Evolutionary conservation across 2,329 filamentous ascomycete species (phyloP).

Genomic region (Tolypocladium endophyticum): DNA sequence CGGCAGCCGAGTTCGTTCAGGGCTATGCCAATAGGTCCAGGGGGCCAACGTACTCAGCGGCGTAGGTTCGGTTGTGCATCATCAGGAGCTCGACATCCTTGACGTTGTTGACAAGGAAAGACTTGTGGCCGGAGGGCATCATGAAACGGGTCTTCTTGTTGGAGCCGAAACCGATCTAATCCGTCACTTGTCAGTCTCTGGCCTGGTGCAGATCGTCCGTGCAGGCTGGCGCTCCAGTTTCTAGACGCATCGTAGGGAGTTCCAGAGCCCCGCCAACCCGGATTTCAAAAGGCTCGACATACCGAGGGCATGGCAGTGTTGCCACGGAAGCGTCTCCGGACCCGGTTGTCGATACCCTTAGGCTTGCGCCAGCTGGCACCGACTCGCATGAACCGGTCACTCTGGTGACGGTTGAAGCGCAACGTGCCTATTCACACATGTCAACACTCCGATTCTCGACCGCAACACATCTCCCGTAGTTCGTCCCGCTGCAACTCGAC

Average conservation of each 20-base stretch:
- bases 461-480: conserved; percentile 1
- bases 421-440: conserved; percentile 60
- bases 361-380: conserved; percentile 94
- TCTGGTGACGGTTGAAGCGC: conserved; percentile 96
- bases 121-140: conserved; percentile 99
- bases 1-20: not conserved
- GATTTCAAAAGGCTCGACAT: conserved; percentile 33
- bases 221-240: not conserved
- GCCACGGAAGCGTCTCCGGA: conserved; percentile 95
- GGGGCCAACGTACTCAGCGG: conserved; percentile 72
- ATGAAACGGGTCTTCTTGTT: conserved; percentile 99
- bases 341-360: conserved; percentile 99
- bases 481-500: not conserved
- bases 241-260: not conserved
- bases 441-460: conserved; percentile 22
- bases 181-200: conserved; percentile 2
- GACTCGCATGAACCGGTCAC: conserved; percentile 91
- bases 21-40: not conserved
- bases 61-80: conserved; percentile 99
- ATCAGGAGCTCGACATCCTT: conserved; percentile 93
- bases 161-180: conserved; percentile 92
- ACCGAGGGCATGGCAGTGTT: conserved; percentile 96
- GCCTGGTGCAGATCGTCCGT: not conserved
- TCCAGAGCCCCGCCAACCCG: not conserved
- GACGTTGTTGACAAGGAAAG: conserved; percentile 97